Evolutionary conservation across 2,329 filamentous ascomycete species (phyloP), one percentile per base, ranked within the genome.

Genomic region (Magnaporthiopsis rhizophila): DNA sequence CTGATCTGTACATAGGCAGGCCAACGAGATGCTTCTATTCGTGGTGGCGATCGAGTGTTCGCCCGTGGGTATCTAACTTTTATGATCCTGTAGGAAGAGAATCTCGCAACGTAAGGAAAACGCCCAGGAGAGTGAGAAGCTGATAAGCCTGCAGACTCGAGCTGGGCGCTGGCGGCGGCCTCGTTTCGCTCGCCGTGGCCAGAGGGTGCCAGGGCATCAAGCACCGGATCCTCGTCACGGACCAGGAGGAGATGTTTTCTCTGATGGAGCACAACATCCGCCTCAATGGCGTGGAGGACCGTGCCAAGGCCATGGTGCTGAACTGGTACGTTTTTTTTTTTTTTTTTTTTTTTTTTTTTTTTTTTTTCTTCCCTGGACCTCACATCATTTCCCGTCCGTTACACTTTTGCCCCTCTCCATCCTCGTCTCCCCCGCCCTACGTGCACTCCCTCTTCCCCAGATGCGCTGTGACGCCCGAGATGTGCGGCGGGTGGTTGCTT

Each of bases 121-220:
- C 28, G 28, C 5, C 28, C 28, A 30, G 28, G 30, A 64, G 30
- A 59, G 38, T 8, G 26, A 12, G 24, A 62, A 59, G 63, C 64
- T 67, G 50, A 65, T 62, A 32, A 56, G 57, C 7, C 18, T 65
- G 66, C 71, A 96, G 92, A 78, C 80, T 98, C 71, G 95, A 98
- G 77, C 83, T 99, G 58, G 95, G 95, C 65, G 92, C 94, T 66
- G 95, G 95, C 65, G 92, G 93, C 64, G 95, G 95, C 26, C 83
- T 98, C 62, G 92, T 96, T 62, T 93, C 86, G 62, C 78, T 89
- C 66, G 85, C 82, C 15, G 80, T 88, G 38, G 85, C 85, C 36
- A 76, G 80, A 38, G 84, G 82, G 60, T 86, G 82, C 74, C 73
- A 79, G 63, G 30, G 45, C 24, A 75, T 86, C 63, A 79, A 81